Base-by-base conservation (phyloP, 164 flowering plant species). In the Stephania cephalantha region DNA sequence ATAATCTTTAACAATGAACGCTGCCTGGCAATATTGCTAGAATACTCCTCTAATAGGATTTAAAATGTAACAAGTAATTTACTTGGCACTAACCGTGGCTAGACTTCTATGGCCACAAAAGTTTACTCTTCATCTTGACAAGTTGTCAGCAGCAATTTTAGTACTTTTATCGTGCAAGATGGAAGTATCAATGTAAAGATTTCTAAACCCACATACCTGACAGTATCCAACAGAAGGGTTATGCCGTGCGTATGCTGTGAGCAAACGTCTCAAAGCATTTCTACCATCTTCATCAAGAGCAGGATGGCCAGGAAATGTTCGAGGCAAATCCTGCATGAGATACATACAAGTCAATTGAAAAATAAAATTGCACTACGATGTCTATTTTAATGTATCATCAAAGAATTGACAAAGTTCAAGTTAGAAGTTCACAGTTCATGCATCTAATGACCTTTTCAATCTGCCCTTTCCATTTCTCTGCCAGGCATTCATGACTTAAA, bases 221-320 rank as follows among this genome's bases (percentile, higher is more conserved):
- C 99, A 96, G 76, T 94, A 96, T 11, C 99, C 98, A 83, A 96
- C 99, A 73, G 95, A 88, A 46, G 98, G 98, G 78, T 96, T 96
- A 77, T 96, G 99, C 7, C 97, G 88, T 80, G 98, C 98, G 90
- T 94, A 96, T 22, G 99, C 99, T 45, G 95, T 96, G 70, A 96
- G 92, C 71, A 94, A 82, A 71, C 97, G 97, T 78, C 98, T 88
- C 85, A 96, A 84, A 75, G 99, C 95, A 91, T 89, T 91, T 88
- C 99, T 89, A 76, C 99, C 98, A 81, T 86, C 90, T 83, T 92
- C 94, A 83, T 96, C 98, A 82, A 94, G 76, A 75, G 99, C 98
- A 84, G 99, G 99, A 83, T 96, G 99, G 46, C 99, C 99, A n/a
- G 99, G 99, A 79, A 96, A 96, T 35, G 99, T 96, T 68, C 99